Conservation (phyloP, 495 filamentous ascomycete genomes). For the Hypoxylon subgilvum region DNA sequence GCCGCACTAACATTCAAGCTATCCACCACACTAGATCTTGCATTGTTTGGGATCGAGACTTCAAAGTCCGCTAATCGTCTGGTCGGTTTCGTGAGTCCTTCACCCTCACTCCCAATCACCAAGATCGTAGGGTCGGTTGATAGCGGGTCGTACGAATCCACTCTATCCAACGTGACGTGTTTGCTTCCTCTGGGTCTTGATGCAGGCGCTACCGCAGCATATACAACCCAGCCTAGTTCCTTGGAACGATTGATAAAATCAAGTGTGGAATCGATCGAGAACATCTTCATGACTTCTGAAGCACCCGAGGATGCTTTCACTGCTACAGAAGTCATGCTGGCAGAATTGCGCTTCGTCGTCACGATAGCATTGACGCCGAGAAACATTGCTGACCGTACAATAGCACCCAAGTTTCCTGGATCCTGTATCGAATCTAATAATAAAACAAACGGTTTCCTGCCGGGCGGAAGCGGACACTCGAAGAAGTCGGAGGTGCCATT, state of each 20-base stretch:
- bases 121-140: constrained; percentile 70
- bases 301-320: constrained; percentile 89
- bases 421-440: constrained; percentile 86
- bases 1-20: constrained; percentile 90
- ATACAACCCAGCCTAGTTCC: constrained; percentile 79
- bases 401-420: constrained; percentile 87
- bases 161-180: constrained; percentile 31
- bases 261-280: constrained; percentile 66
- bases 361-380: constrained; percentile 80
- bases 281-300: constrained; percentile 74
- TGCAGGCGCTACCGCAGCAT: constrained; percentile 71
- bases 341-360: constrained; percentile 69
- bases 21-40: constrained; percentile 59
- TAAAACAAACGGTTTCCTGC: constrained; percentile 76
- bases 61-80: constrained; percentile 66
- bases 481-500: constrained; percentile 65
- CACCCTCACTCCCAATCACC: constrained; percentile 82
- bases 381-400: constrained; percentile 84
- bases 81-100: constrained; percentile 63
- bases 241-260: constrained; percentile 72
- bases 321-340: constrained; percentile 73
- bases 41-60: constrained; percentile 56
- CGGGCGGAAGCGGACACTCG: constrained; percentile 45
- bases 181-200: constrained; percentile 40
- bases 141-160: constrained; percentile 58